phyloP scores from a whole-genome alignment of 2,329 filamentous ascomycete genomes.

The Arthrobotrys sinensis region DNA sequence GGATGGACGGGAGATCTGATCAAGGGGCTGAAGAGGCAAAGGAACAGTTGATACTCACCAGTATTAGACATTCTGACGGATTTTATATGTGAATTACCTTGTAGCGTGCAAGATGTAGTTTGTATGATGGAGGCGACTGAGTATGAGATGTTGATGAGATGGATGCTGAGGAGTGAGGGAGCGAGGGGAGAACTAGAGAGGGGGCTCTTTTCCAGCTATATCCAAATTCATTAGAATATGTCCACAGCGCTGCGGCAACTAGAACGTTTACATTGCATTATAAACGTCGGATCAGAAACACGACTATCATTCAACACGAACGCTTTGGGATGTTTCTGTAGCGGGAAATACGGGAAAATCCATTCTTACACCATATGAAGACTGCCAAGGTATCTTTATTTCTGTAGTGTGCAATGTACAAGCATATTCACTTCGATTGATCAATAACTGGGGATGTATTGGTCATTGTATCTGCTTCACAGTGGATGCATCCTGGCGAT shows the following conservation, averaged over 20 bases:
- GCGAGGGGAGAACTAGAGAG: no score
- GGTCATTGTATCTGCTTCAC: background rate
- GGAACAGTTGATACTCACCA: background rate
- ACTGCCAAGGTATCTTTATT: no score
- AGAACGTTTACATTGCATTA: background rate
- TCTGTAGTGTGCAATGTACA: no score
- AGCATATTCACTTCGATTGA: background rate
- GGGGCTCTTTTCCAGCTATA: background rate
- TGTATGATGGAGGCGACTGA: slow-evolving; percentile 1
- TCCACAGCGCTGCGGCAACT: slow-evolving; percentile 10
- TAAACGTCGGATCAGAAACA: background rate
- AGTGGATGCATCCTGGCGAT: background rate
- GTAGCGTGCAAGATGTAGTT: background rate
- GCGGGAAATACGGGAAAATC: no score
- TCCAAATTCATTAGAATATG: background rate
- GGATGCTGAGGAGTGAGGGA: no score
- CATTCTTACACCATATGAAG: no score
- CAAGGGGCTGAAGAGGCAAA: background rate
- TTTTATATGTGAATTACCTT: background rate
- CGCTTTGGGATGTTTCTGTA: no score
- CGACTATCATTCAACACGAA: background rate
- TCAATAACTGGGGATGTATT: background rate
- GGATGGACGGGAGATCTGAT: background rate
- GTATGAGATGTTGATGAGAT: background rate
- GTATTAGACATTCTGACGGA: background rate